Base-by-base conservation (phyloP, 1,284 basidiomycete genomes). In the Pseudozyma pruni region DNA sequence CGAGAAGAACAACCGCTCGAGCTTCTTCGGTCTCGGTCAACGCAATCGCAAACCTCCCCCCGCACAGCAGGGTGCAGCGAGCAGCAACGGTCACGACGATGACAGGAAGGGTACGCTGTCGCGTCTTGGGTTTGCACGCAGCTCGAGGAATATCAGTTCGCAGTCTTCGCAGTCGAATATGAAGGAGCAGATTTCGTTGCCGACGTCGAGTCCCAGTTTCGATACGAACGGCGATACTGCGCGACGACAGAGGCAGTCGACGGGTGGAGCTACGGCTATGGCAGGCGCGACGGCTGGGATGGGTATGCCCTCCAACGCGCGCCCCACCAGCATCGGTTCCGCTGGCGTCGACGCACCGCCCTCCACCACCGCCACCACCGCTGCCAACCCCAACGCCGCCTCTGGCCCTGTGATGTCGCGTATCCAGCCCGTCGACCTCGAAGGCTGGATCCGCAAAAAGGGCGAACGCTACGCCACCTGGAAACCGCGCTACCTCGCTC, bases 401-500 rank as follows among this genome's bases (percentile, higher is more conserved):
- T 27, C 53, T n/a, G 63, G 64, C 5, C 55, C 73, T 4, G 80
- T 81, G 20, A 76, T 81, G 73, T 48, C 66, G 20, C 75, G 78
- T 13, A 78, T 82, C 59, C 67, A 78, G 29, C 75, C 79, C 0
- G 76, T 80, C 29, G 80, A 81, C 35, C 57, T 76, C 19, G 76
- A 79, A 45, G 80, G 96, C 9, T 98, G 93, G 90, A 90, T 99
- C 89, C 88, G 91, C 82, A 99, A 98, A 87, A 92, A 90, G 84
- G 92, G 93, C 17, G 95, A 97, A 53, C 86, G 90, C 59, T 98
- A 97, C 84, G 93, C 92, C 78, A 87, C 87, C 14, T 98, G 95
- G 96, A 98, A 97, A 85, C 83, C 87, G 74, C 86, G 95, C 43
- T 98, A 92, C 84, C 92, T 96, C 74, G 89, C 96, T n/a, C 88